A percentile compares a stretch with the other conserved stretches of the same genome.
phyloP scores from a whole-genome alignment of 163 green algal genomes.

The Chlamydomonas reinhardtii region DNA sequence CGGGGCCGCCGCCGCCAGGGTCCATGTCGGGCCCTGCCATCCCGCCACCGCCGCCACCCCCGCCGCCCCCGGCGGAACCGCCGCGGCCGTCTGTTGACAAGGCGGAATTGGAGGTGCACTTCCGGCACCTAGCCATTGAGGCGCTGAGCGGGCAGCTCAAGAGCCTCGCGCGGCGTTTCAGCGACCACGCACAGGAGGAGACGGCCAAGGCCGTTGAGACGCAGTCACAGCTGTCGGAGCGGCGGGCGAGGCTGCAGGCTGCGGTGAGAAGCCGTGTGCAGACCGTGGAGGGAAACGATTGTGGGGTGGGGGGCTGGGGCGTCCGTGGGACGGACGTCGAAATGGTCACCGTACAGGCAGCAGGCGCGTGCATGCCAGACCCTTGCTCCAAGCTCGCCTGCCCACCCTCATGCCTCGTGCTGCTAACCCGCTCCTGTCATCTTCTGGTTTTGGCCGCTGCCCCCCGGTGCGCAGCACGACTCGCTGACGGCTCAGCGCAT shows the following conservation, averaged over 20 bases:
- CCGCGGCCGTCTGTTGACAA: constrained; percentile 11
- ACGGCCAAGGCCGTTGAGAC: constrained; percentile 64
- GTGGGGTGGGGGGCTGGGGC: background rate
- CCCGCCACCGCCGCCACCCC: background rate
- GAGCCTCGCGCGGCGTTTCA: background rate
- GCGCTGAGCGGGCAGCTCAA: constrained; percentile 39
- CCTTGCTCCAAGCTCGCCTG: no score
- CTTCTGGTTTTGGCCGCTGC: no score
- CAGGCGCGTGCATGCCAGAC: no score
- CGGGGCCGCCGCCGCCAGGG: background rate
- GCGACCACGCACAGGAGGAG: constrained; percentile 48
- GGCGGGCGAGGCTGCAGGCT: constrained; percentile 59
- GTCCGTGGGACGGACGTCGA: background rate
- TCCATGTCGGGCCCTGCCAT: background rate
- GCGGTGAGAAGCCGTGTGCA: constrained; percentile 29
- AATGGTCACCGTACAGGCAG: no score
- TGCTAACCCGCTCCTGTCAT: no score
- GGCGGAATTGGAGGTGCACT: constrained; percentile 43
- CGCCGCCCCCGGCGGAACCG: constrained; percentile 3
- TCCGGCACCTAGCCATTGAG: constrained; percentile 47
- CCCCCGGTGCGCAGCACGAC: constrained; percentile 6
- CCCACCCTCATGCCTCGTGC: no score
- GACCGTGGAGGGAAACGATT: no score
- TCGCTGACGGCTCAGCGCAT: constrained; percentile 67
- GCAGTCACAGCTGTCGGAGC: constrained; percentile 55